These are phyloP conservation scores for Heritiera littoralis DNA, from an alignment of 345 rosid species.

Conservation along the genomic window DNA sequence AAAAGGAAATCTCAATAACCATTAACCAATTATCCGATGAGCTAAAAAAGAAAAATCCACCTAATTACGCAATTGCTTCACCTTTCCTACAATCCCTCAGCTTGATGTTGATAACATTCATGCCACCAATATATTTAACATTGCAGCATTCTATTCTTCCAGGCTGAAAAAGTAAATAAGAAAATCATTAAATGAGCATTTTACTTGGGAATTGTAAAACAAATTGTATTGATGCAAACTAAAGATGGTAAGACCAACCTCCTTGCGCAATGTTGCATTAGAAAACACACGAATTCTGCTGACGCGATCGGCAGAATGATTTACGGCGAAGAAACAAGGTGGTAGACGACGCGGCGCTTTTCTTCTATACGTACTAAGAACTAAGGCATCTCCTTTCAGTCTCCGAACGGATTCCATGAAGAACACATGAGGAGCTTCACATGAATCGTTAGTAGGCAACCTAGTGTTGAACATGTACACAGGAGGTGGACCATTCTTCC, in stretches of 20 bases:
- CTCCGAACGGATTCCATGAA: conserved; percentile 21
- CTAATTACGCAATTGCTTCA: no score
- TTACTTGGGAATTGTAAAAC: no score
- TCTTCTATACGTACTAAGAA: conserved; percentile 42
- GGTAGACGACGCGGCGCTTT: conserved; percentile 30
- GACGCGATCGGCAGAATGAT: conserved; percentile 50
- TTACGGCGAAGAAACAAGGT: conserved; percentile 39
- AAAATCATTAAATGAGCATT: no score
- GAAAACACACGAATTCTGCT: conserved; percentile 50
- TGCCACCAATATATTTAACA: no score
- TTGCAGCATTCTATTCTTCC: no score
- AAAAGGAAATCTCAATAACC: no score
- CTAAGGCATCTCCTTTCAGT: conserved; percentile 17
- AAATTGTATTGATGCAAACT: no score
- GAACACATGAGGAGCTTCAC: neutral
- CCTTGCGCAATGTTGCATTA: conserved; percentile 28
- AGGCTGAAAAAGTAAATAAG: no score
- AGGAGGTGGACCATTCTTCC: conserved; percentile 6
- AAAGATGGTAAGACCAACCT: conserved; percentile 29
- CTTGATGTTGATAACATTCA: no score
- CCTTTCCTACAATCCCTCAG: no score
- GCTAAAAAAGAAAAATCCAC: no score
- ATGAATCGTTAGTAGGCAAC: neutral
- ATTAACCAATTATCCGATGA: no score
- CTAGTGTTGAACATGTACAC: neutral